A percentile compares a stretch with the other conserved stretches of the same genome.
phyloP scores from a whole-genome alignment of 148 eudicot species.

The Chenopodium formosanum region DNA sequence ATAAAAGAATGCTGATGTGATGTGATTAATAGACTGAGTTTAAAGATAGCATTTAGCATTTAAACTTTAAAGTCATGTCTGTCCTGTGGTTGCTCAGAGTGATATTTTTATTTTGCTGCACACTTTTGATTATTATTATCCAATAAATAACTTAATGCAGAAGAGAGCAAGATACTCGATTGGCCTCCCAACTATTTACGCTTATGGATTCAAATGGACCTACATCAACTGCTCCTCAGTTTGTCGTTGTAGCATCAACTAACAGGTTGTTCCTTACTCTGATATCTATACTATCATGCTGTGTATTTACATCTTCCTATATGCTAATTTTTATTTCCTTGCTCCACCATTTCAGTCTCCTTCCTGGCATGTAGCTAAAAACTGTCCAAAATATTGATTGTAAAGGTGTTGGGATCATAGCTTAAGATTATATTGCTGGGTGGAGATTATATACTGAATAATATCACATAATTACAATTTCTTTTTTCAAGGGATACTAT shows the following conservation, averaged over 20 bases:
- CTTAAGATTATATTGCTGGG: background rate
- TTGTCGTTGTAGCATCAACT: slow-evolving; percentile 95
- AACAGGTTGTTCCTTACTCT: slow-evolving; percentile 55
- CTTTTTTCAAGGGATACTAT: background rate
- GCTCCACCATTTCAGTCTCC: background rate
- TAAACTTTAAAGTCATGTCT: background rate
- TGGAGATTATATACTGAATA: background rate
- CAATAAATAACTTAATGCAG: slow-evolving; percentile 44
- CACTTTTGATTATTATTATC: background rate
- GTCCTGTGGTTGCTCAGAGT: background rate
- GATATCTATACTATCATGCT: background rate
- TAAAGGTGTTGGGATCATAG: background rate
- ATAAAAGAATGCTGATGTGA: background rate
- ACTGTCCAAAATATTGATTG: background rate
- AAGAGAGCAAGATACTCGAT: slow-evolving; percentile 75
- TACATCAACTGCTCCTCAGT: slow-evolving; percentile 46
- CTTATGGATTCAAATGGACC: slow-evolving; percentile 79
- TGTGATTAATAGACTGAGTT: background rate
- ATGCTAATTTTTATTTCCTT: background rate
- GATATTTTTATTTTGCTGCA: background rate
- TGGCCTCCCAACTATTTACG: slow-evolving; percentile 76
- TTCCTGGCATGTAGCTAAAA: background rate
- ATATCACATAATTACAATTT: background rate
- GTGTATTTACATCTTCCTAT: background rate
- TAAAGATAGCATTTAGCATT: too few relatives aligned